Evolutionary conservation across 2,329 filamentous ascomycete genomes (phyloP).

Genomic region (Sphaerulina vaccinii): DNA sequence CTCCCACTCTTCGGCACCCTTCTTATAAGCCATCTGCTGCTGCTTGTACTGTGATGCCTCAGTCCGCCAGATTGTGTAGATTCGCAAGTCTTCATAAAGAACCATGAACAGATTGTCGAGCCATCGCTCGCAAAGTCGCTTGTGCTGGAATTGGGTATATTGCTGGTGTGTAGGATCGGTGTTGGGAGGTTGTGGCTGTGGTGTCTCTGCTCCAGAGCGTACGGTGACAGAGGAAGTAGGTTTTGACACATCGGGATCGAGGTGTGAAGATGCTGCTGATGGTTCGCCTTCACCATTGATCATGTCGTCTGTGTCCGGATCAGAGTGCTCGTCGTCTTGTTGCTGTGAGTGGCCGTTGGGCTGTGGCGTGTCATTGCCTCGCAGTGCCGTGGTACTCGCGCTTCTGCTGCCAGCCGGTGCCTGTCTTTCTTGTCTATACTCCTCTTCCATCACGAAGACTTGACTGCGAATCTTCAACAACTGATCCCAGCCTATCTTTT

Average conservation of each 20-base stretch:
- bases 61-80: constrained; percentile 99
- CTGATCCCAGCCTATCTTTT: constrained; percentile 97
- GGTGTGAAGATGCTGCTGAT: constrained; percentile 31
- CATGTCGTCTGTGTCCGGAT: constrained; percentile 37
- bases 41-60: constrained; percentile 95
- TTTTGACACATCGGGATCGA: constrained; percentile 39
- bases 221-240: constrained; percentile 37
- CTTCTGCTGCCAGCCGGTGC: constrained; percentile 57
- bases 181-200: constrained; percentile 35
- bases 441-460: constrained; percentile 99
- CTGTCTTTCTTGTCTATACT: constrained; percentile 87
- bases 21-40: constrained; percentile 92
- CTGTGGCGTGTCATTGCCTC: constrained; percentile 62
- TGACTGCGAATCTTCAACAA: constrained; percentile 90
- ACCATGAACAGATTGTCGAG: constrained; percentile 99
- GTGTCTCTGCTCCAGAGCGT: constrained; percentile 34
- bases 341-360: constrained; percentile 44
- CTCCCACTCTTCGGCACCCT: constrained; percentile 96
- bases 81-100: constrained; percentile 92
- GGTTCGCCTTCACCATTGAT: constrained; percentile 33
- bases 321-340: constrained; percentile 38
- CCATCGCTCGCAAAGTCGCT: constrained; percentile 95
- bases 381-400: constrained; percentile 75
- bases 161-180: constrained; percentile 64
- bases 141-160: constrained; percentile 92